Base-by-base conservation (phyloP, 345 rosid species). In the Rubroshorea leprosula region DNA sequence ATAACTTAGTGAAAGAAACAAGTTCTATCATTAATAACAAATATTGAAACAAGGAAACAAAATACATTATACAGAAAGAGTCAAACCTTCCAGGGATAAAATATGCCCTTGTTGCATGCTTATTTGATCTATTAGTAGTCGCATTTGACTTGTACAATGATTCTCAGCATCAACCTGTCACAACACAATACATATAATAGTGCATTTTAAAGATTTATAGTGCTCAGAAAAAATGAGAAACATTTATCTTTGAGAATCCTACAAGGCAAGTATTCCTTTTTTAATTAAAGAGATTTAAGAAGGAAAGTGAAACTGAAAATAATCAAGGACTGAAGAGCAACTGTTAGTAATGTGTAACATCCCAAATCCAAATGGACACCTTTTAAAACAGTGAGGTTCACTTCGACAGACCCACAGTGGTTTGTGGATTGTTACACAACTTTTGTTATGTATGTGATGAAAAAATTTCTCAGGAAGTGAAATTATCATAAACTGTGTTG, bases 91-190 rank as follows among this genome's bases (percentile, higher is more conserved):
- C 7, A 93, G 80, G 38, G 83, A 71, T 48, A 93, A 74, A 74
- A 93, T 83, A n/a, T 61, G 76, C 0, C 81, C 78, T 57, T 87
- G 97, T 58, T 82, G 92, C 17, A 61, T 68, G 74, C 96, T 87
- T 16, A 85, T 85, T 73, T 90, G 89, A 73, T 93, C 97, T 38
- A 85, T 85, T 8, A 93, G 77, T 9, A 76, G 51, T 35, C 83
- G 79, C 85, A 72, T 74, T 81, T 90, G 90, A 73, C 80, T 78
- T 2, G 95, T 76, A 61, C 96, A 89, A 55, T 76, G 87, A 66
- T 69, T 83, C 74, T 93, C 96, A 0, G 96, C 77, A 61, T 93
- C 97, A 65, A 93, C 63, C 95, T 92, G 70, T 58, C 18, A 49
- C 45, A 23, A 51, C 16, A 56, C 1, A 23, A 53, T 35, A 24